Percentiles rank a stretch among this genome's conserved stretches.
These are phyloP conservation scores for Warburgia ugandensis DNA, from an alignment of 164 flowering plant genomes.

Conservation along the genomic window DNA sequence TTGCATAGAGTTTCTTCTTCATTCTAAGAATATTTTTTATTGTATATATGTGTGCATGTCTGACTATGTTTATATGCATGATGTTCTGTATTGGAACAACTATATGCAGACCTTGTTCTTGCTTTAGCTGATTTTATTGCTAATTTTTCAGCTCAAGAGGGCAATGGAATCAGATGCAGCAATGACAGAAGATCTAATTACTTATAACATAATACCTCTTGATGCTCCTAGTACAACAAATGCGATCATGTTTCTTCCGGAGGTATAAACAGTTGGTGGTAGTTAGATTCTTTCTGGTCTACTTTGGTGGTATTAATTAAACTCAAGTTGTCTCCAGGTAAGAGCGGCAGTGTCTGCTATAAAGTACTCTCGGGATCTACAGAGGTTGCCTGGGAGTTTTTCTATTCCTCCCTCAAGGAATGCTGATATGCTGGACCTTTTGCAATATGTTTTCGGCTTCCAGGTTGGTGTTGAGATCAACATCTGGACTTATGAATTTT, in stretches of 20 bases:
- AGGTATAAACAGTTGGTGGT: slow-evolving; percentile 38
- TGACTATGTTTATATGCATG: too few relatives aligned
- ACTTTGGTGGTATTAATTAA: slow-evolving; percentile 10
- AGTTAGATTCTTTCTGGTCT: slow-evolving; percentile 6
- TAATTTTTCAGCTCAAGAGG: slow-evolving; percentile 53
- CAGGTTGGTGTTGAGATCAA: too few relatives aligned
- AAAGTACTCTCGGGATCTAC: slow-evolving; percentile 60
- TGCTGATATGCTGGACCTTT: slow-evolving; percentile 76
- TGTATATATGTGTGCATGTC: too few relatives aligned
- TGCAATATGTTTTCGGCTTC: slow-evolving; percentile 84
- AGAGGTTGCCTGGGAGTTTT: slow-evolving; percentile 65
- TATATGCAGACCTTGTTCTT: background rate
- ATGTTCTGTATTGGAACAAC: too few relatives aligned
- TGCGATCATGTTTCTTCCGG: slow-evolving; percentile 57
- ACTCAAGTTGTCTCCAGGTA: too few relatives aligned
- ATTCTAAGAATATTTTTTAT: too few relatives aligned
- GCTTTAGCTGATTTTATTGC: slow-evolving; percentile 3
- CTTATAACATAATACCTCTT: slow-evolving; percentile 87
- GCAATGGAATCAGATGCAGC: slow-evolving; percentile 95
- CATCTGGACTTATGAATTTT: too few relatives aligned
- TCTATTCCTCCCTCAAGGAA: slow-evolving; percentile 54
- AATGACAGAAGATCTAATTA: slow-evolving; percentile 80
- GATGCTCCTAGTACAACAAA: slow-evolving; percentile 67
- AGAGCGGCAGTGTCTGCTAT: slow-evolving; percentile 75
- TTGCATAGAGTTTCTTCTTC: too few relatives aligned